These are phyloP conservation scores for Hirsutella rhossiliensis DNA, from an alignment of 2,329 filamentous ascomycete genomes.

Conservation along the genomic window DNA sequence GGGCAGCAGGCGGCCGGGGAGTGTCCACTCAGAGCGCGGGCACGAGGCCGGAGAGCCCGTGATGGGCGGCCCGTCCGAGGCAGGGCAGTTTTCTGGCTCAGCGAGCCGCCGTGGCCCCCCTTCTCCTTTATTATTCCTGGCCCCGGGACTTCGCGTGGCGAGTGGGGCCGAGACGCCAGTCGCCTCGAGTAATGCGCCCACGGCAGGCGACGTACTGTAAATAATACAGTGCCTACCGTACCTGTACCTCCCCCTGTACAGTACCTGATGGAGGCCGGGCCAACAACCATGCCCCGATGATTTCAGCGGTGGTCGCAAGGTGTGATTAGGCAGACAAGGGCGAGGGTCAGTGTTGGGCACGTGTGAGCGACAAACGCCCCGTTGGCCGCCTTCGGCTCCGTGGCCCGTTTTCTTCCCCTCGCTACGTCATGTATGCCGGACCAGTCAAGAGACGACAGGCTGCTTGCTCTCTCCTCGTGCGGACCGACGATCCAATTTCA, in stretches of 20 bases:
- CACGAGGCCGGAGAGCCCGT: neutral
- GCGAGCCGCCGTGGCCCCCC: neutral
- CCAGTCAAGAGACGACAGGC: too few species aligned
- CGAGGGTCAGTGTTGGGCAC: neutral
- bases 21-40: neutral
- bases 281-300: neutral
- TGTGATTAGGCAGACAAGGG: neutral
- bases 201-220: neutral
- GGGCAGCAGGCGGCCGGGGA: neutral
- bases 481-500: too few species aligned
- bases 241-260: neutral
- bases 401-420: neutral
- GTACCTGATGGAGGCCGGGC: too few species aligned
- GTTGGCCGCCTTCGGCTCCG: neutral
- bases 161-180: constrained; percentile 2
- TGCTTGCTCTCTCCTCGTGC: too few species aligned
- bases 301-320: neutral
- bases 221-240: neutral
- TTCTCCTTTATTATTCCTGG: neutral
- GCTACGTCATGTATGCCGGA: too few species aligned
- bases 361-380: neutral
- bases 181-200: neutral
- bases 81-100: neutral
- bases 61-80: neutral
- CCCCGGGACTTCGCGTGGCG: constrained; percentile 1